Evolutionary conservation across 2,329 filamentous ascomycete genomes (phyloP), one percentile per base, ranked within the genome.

Genomic region (Arthroderma sp.): DNA sequence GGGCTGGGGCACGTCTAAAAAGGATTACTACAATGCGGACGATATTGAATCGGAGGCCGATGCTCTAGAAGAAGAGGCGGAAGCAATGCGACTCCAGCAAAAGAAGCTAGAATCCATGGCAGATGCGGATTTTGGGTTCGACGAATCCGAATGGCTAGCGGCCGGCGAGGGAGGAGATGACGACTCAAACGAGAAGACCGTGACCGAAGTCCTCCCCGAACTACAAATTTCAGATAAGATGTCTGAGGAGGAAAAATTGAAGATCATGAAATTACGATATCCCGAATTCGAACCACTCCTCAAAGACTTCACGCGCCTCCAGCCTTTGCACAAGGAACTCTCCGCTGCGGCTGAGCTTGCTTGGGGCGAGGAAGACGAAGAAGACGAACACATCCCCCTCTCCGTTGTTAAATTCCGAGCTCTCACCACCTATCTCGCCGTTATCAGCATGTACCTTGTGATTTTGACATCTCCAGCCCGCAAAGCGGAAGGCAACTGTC

Each of bases 21-120:
- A 83, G 49, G 89, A 94, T 55, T 94, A 95, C 66, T 98, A 98
- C 65, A 77, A 94, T 67, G 85, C 86, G 53, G 89, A 98, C 62
- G 68, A 68, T 6, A 80, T 81, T 46, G 77, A 81, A 56, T 81
- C 77, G 1, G 79, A 82, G 56, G 74, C 77, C 48, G 79, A 81
- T 63, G 91, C 91, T 0, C 65, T 93, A 30, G 88, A 91, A 57
- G 91, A 98, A 69, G 93, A 98, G 63, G 78, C 75, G 7, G 93
- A 98, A 61, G 91, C 89, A 3, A 80, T 82, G 61, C 74, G 86
- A 49, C 65, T 98, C 48, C 89, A 96, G 62, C 80, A 87, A 64
- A 95, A 94, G 72, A 89, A 91, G 59, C 65, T 96, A 27, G 75
- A 86, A 53, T 81, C 83, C 52, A 91, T 98, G 84, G 77, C 79